Evolutionary conservation across 805 yeast genomes (phyloP).

Genomic region (Teunomyces cretensis): DNA sequence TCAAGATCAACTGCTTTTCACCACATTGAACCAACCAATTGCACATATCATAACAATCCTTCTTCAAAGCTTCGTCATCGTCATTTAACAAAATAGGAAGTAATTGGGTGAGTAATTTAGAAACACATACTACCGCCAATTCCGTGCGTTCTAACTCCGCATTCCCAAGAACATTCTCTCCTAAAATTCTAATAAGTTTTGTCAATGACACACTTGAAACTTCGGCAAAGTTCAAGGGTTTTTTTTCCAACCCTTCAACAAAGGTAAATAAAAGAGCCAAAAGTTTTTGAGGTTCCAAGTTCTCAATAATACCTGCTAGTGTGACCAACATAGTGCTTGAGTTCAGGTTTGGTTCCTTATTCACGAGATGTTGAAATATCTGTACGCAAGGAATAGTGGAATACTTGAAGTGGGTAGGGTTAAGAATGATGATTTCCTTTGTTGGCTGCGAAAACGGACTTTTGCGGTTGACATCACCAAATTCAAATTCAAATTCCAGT

Average conservation of each 20-base stretch:
- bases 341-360: not conserved
- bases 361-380: not conserved
- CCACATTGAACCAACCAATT: conserved; percentile 45
- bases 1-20: conserved; percentile 39
- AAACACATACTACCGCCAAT: conserved; percentile 30
- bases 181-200: conserved; percentile 25
- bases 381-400: not conserved
- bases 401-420: not conserved
- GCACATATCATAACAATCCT: conserved; percentile 49
- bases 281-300: not conserved
- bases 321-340: not conserved
- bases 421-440: not conserved
- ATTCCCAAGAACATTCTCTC: conserved; percentile 28
- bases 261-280: conserved; percentile 7
- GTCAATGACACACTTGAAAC: conserved; percentile 6
- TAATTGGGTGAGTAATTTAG: conserved; percentile 27
- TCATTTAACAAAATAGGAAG: conserved; percentile 25
- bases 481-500: not conserved
- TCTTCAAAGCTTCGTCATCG: conserved; percentile 22
- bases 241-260: not conserved
- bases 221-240: not conserved
- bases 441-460: not conserved
- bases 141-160: conserved; percentile 41
- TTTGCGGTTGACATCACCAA: not conserved
- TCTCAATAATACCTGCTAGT: not conserved